Evolutionary conservation across 257 asterid genomes (phyloP).

Genomic region (Solanum ossicruentum): DNA sequence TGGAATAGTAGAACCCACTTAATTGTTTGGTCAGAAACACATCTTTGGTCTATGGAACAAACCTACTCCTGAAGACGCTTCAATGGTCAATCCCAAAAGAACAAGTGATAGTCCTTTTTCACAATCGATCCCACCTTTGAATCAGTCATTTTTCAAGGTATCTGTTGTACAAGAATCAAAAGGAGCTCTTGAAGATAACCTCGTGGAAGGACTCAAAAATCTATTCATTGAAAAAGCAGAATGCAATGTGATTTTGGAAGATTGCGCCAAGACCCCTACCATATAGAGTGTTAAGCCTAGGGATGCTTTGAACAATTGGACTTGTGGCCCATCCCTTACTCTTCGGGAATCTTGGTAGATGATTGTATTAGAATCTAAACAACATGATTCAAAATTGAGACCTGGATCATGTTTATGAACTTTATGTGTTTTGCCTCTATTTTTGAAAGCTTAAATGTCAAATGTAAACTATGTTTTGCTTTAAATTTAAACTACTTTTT

Average conservation of each 20-base stretch:
- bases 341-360: not conserved
- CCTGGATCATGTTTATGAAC: no score
- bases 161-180: not conserved
- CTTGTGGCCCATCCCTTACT: not conserved
- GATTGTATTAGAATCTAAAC: not conserved
- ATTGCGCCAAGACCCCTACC: not conserved
- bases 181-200: not conserved
- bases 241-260: not conserved
- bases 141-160: not conserved
- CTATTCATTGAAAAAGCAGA: not conserved
- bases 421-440: no score
- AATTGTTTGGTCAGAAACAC: accelerated
- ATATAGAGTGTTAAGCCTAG: not conserved
- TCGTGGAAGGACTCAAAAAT: not conserved
- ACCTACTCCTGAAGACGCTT: not conserved
- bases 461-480: not conserved
- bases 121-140: not conserved
- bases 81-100: not conserved
- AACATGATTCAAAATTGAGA: not conserved
- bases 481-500: not conserved
- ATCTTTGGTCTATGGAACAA: not conserved
- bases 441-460: no score
- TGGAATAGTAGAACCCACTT: not conserved
- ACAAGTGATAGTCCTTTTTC: not conserved
- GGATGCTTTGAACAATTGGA: not conserved